These are phyloP conservation scores for Teratosphaeria gauchensis DNA, from an alignment of 2,329 filamentous ascomycete genomes.

Conservation along the genomic window DNA sequence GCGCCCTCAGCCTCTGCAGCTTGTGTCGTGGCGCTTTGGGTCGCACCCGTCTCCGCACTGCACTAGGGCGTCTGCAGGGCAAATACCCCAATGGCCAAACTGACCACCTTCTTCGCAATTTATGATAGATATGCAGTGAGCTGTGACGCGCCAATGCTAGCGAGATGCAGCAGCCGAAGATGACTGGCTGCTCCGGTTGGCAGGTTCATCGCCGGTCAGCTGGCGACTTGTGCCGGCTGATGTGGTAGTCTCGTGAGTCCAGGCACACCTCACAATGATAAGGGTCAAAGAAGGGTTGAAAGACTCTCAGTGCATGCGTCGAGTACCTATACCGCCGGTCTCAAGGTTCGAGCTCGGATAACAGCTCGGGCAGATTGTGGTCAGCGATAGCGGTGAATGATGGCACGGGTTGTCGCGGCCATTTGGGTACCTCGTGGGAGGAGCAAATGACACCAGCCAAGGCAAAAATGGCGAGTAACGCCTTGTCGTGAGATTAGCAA, in stretches of 20 bases:
- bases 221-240: not conserved
- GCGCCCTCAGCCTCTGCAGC: not conserved
- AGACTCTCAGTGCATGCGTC: not conserved
- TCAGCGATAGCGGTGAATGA: not conserved
- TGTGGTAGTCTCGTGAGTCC: not conserved
- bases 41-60: not conserved
- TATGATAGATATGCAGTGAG: not conserved
- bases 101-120: not conserved
- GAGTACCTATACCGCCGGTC: not conserved
- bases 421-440: not conserved
- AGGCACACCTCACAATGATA: not conserved
- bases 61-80: not conserved
- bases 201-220: not conserved
- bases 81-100: not conserved
- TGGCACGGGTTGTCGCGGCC: not conserved
- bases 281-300: not conserved
- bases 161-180: not conserved
- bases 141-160: not conserved
- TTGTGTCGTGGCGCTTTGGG: not conserved
- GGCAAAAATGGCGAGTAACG: not conserved
- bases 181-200: not conserved
- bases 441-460: not conserved
- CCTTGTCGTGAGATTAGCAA: not conserved
- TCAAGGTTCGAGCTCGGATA: not conserved
- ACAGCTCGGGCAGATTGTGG: not conserved